phyloP scores from a whole-genome alignment of 2,329 filamentous ascomycete genomes.

The Hypoxylon sp. region DNA sequence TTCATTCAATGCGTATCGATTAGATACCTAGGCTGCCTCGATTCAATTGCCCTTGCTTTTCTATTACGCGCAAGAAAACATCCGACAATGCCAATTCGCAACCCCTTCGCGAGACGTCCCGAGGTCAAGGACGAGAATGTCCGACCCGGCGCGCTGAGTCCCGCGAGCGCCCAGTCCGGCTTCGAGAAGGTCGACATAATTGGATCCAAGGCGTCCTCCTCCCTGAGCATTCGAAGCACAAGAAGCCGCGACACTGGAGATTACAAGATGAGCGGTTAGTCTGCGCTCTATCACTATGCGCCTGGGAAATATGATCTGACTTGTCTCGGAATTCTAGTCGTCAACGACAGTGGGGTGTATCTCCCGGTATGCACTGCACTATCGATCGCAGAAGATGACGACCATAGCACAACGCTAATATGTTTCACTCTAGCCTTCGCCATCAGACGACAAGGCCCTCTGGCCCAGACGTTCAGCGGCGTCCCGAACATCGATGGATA shows the following conservation, averaged over 20 bases:
- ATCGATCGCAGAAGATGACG: conserved; percentile 8
- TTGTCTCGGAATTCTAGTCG: conserved; percentile 69
- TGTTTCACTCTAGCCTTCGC: conserved; percentile 75
- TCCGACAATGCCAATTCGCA: conserved; percentile 67
- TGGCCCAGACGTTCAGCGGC: conserved; percentile 73
- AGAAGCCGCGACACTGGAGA: conserved; percentile 75
- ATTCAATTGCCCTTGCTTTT: conserved; percentile 26
- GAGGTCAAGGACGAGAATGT: conserved; percentile 66
- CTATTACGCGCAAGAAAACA: conserved; percentile 27
- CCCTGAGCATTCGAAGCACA: conserved; percentile 71
- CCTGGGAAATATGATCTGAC: conserved; percentile 38
- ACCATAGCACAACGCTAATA: conserved; percentile 45
- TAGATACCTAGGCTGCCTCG: conserved; percentile 10
- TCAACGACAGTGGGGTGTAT: conserved; percentile 95
- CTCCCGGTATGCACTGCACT: conserved; percentile 77
- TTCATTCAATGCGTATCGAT: conserved; percentile 20
- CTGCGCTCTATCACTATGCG: conserved; percentile 24
- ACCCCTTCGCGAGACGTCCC: conserved; percentile 74
- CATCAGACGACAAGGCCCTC: conserved; percentile 83
- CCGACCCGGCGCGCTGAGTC: conserved; percentile 54
- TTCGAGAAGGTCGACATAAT: conserved; percentile 74
- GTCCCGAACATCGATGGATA: conserved; percentile 67
- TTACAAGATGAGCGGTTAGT: conserved; percentile 84
- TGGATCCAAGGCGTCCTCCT: conserved; percentile 71
- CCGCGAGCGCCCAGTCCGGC: conserved; percentile 60